phyloP scores from a whole-genome alignment of 805 yeast genomes.

The Hanseniaspora clermontiae region DNA sequence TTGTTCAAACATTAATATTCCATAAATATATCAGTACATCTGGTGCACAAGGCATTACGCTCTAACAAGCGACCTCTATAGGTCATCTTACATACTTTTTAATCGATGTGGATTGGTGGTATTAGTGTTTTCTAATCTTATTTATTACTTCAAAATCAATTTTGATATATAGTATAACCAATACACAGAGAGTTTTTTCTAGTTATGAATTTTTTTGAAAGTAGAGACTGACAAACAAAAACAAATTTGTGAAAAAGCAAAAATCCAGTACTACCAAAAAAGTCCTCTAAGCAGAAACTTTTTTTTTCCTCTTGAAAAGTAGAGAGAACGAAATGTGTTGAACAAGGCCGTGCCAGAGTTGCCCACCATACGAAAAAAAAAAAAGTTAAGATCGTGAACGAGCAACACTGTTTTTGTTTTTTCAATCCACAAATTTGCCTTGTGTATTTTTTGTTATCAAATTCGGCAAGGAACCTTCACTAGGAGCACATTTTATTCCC shows the following conservation, averaged over 20 bases:
- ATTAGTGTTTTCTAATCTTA: background rate
- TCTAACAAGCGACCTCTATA: background rate
- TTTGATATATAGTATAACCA: background rate
- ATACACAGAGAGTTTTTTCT: background rate
- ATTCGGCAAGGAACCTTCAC: too few species aligned
- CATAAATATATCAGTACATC: background rate
- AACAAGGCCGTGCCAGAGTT: background rate
- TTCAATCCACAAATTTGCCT: background rate
- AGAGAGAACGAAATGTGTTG: background rate
- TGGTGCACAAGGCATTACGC: background rate
- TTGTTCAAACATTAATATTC: background rate
- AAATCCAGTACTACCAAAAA: background rate
- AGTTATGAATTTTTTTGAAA: background rate
- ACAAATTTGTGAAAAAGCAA: background rate
- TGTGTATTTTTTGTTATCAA: too few species aligned
- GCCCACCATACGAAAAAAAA: background rate
- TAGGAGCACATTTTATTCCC: background rate
- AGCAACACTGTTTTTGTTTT: background rate
- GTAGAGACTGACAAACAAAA: background rate
- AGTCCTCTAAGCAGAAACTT: background rate
- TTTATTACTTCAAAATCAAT: background rate
- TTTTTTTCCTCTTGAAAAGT: background rate
- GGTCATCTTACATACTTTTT: constrained; percentile 13
- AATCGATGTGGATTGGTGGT: constrained; percentile 12
- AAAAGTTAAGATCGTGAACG: too few species aligned